Percentiles rank a stretch among this genome's conserved stretches.
Evolutionary conservation across 108 stramenopile genomes (phyloP).

Genomic region (Pseudonitzschia multiseries): DNA sequence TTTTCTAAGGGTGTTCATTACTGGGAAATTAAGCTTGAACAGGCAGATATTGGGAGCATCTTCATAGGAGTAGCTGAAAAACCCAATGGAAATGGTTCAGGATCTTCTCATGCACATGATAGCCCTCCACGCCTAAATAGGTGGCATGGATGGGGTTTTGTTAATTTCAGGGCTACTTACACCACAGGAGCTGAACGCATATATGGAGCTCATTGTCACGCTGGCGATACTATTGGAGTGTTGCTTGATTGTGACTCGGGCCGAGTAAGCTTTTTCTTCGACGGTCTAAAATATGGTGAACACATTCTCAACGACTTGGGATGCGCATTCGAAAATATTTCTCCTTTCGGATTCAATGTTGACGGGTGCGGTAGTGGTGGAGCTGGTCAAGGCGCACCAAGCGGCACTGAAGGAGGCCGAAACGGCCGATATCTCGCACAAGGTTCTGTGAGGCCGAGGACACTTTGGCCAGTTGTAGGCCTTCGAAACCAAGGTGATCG

Average conservation of each 20-base stretch:
- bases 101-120: conserved; percentile 51
- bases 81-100: conserved; percentile 58
- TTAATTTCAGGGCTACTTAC: conserved; percentile 91
- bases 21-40: conserved; percentile 94
- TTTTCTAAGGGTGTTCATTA: conserved; percentile 93
- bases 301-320: conserved; percentile 95
- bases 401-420: conserved; percentile 69
- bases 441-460: conserved; percentile 66
- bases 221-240: conserved; percentile 93
- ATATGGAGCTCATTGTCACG: conserved; percentile 89
- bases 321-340: conserved; percentile 90
- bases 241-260: conserved; percentile 94
- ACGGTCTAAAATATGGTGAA: conserved; percentile 95
- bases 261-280: conserved; percentile 89
- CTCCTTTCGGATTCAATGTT: conserved; percentile 86
- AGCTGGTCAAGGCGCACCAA: conserved; percentile 83
- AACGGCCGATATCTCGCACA: conserved; percentile 70
- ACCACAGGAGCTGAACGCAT: conserved; percentile 86
- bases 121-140: conserved; percentile 61
- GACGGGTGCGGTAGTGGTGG: conserved; percentile 86
- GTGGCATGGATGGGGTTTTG: conserved; percentile 92
- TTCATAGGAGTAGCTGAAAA: conserved; percentile 95
- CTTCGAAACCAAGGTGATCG: conserved; percentile 89
- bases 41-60: conserved; percentile 88
- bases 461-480: conserved; percentile 94